Percentiles rank a stretch among this genome's conserved stretches.
phyloP scores from a whole-genome alignment of 2,329 filamentous ascomycete species.

The Knoxdaviesia proteae region DNA sequence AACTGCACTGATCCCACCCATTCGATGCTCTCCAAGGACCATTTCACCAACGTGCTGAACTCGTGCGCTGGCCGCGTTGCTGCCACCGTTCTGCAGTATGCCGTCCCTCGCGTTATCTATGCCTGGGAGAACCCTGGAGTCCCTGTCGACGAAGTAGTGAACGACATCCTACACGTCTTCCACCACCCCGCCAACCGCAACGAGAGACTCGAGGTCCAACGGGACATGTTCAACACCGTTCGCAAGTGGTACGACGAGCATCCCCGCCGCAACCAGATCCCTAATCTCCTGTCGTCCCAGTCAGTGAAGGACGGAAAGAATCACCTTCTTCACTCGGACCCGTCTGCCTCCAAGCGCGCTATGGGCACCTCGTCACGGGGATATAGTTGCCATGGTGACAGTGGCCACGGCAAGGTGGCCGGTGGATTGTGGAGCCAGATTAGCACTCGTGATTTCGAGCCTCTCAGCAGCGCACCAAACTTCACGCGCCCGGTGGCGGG shows the following conservation, averaged over 20 bases:
- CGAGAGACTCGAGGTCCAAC: slow-evolving; percentile 57
- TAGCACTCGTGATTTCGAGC: slow-evolving; percentile 29
- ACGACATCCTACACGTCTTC: slow-evolving; percentile 65
- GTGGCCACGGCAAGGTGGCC: slow-evolving; percentile 34
- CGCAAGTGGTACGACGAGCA: slow-evolving; percentile 58
- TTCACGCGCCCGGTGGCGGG: too few relatives aligned
- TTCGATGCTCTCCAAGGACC: slow-evolving; percentile 67
- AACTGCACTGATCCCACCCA: slow-evolving; percentile 60
- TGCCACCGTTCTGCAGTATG: slow-evolving; percentile 61
- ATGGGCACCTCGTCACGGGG: slow-evolving; percentile 11
- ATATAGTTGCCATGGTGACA: slow-evolving; percentile 21
- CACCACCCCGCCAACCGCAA: slow-evolving; percentile 77
- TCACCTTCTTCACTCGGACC: slow-evolving; percentile 31
- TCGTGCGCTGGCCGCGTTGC: slow-evolving; percentile 57
- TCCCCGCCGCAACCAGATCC: slow-evolving; percentile 44
- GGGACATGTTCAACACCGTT: slow-evolving; percentile 75
- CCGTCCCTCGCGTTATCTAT: slow-evolving; percentile 70
- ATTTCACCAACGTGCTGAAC: slow-evolving; percentile 64
- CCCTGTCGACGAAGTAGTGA: slow-evolving; percentile 60
- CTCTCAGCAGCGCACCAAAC: too few relatives aligned
- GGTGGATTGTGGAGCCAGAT: slow-evolving; percentile 42
- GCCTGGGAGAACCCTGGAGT: slow-evolving; percentile 82
- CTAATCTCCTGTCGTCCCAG: slow-evolving; percentile 59
- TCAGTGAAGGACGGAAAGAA: slow-evolving; percentile 72
- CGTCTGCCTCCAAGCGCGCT: slow-evolving; percentile 7